These are phyloP conservation scores for Annona cherimola DNA, from an alignment of 164 flowering plant species.

Conservation along the genomic window DNA sequence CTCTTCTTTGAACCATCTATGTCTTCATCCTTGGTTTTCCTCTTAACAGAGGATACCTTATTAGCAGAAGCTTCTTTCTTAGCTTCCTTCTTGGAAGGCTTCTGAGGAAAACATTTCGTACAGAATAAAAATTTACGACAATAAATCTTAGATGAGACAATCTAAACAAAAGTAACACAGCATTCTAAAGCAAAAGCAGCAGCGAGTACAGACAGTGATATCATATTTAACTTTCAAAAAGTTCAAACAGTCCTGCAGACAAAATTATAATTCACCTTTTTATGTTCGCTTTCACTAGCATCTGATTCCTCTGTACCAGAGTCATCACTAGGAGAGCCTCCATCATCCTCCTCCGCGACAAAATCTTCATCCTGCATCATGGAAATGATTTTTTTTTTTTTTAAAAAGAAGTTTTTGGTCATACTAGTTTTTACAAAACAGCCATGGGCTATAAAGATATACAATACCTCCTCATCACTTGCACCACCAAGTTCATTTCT, in stretches of 20 bases:
- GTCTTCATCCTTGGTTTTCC: conserved; percentile 63
- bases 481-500: conserved; percentile 79
- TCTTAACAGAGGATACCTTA: conserved; percentile 50
- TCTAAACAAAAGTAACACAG: not conserved
- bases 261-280: conserved; percentile 45
- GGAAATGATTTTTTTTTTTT: not conserved
- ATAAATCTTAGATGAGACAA: not conserved
- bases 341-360: conserved; percentile 82
- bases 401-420: not conserved
- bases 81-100: conserved; percentile 61
- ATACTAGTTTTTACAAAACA: not conserved
- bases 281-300: conserved; percentile 70
- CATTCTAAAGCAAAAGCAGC: not conserved
- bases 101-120: conserved; percentile 27
- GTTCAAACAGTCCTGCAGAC: not conserved
- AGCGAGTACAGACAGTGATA: not conserved
- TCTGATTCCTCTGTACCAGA: conserved; percentile 87
- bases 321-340: conserved; percentile 96
- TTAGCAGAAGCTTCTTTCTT: conserved; percentile 48
- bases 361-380: conserved; percentile 84
- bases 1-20: conserved; percentile 77
- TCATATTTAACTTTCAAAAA: not conserved
- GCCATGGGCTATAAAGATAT: not conserved
- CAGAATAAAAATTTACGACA: not conserved
- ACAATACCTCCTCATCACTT: conserved; percentile 88